phyloP scores from a whole-genome alignment of 2,329 filamentous ascomycete genomes.

The Aaosphaeria pasadenensis region DNA sequence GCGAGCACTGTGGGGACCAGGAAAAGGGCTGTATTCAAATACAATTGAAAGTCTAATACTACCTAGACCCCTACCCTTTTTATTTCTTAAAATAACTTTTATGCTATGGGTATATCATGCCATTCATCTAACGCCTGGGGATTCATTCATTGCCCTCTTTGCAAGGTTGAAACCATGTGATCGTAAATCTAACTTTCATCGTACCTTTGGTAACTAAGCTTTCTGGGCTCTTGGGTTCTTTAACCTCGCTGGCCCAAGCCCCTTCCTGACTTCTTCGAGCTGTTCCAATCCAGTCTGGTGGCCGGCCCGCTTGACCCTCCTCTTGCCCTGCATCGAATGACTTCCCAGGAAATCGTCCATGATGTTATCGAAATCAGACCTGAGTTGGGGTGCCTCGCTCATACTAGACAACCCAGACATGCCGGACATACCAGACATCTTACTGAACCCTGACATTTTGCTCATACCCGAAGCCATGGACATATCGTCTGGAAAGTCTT shows the following conservation, averaged over 20 bases:
- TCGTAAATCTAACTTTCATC: too few relatives aligned
- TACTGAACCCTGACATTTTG: slow-evolving; percentile 49
- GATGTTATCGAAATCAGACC: slow-evolving; percentile 81
- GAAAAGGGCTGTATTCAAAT: too few relatives aligned
- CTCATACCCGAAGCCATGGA: slow-evolving; percentile 49
- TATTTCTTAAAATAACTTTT: too few relatives aligned
- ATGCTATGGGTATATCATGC: too few relatives aligned
- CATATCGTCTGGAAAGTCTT: slow-evolving; percentile 41
- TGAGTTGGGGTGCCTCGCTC: slow-evolving; percentile 52
- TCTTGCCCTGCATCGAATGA: slow-evolving; percentile 68
- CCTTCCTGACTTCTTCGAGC: slow-evolving; percentile 82
- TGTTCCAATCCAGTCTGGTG: slow-evolving; percentile 80
- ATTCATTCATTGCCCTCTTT: too few relatives aligned
- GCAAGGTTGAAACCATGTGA: too few relatives aligned
- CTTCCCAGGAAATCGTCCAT: slow-evolving; percentile 88
- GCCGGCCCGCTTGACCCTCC: slow-evolving; percentile 72
- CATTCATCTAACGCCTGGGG: too few relatives aligned
- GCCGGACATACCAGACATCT: slow-evolving; percentile 18
- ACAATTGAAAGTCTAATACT: too few relatives aligned
- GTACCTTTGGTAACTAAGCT: too few relatives aligned
- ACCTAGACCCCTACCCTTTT: too few relatives aligned
- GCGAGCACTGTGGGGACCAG: too few relatives aligned
- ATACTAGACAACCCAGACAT: slow-evolving; percentile 25
- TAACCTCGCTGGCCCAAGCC: slow-evolving; percentile 73
- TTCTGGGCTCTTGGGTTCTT: slow-evolving; percentile 11